phyloP scores from a whole-genome alignment of 306 rosid species.

The Oxytropis ochrocephala region DNA sequence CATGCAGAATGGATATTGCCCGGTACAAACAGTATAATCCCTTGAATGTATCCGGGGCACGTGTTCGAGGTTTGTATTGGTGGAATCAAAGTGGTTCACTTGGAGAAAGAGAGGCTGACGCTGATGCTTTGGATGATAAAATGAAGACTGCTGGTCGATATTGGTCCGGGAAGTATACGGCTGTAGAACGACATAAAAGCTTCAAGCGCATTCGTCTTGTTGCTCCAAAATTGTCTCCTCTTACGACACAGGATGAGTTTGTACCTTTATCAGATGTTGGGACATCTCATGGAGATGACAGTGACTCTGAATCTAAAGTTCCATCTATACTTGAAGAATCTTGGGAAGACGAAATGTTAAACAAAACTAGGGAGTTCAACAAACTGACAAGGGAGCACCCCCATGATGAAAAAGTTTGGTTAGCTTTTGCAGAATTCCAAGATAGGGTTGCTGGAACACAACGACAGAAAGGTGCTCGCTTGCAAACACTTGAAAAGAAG shows the following conservation, averaged over 20 bases:
- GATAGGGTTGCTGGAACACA: slow-evolving; percentile 78
- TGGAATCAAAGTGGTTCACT: slow-evolving; percentile 39
- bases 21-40: slow-evolving; percentile 54
- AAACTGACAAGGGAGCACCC: slow-evolving; percentile 81
- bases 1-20: slow-evolving; percentile 91
- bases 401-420: slow-evolving; percentile 74
- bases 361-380: slow-evolving; percentile 80
- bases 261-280: slow-evolving; percentile 54
- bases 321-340: slow-evolving; percentile 59
- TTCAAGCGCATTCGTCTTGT: slow-evolving; percentile 62
- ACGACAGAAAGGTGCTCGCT: slow-evolving; percentile 93
- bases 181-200: slow-evolving; percentile 74
- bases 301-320: slow-evolving; percentile 27
- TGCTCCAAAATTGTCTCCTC: slow-evolving; percentile 37
- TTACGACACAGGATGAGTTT: slow-evolving; percentile 44
- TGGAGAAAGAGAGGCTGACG: slow-evolving; percentile 68
- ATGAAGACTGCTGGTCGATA: slow-evolving; percentile 75
- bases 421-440: slow-evolving; percentile 82
- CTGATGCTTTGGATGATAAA: slow-evolving; percentile 62
- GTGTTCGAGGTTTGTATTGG: slow-evolving; percentile 35
- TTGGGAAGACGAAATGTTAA: slow-evolving; percentile 87
- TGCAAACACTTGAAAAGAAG: slow-evolving; percentile 89
- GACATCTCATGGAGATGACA: slow-evolving; percentile 33
- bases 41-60: slow-evolving; percentile 31
- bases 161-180: slow-evolving; percentile 85